A percentile compares a stretch with the other conserved stretches of the same genome.
phyloP scores from a whole-genome alignment of 2,329 filamentous ascomycete genomes.

The Xylaria arbuscula region DNA sequence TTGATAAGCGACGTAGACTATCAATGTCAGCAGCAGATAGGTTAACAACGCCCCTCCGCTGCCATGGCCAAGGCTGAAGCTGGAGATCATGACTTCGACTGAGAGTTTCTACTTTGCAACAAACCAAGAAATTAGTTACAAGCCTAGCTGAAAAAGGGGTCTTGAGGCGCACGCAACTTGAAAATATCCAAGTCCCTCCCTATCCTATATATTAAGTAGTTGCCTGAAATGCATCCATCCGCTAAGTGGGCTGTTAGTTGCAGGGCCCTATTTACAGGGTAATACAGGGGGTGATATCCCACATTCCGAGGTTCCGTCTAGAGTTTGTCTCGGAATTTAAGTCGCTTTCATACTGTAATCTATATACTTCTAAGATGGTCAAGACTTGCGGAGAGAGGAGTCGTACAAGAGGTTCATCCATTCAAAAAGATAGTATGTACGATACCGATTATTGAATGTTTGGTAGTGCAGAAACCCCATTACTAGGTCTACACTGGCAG shows the following conservation, averaged over 20 bases:
- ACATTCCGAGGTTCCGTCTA: slow-evolving; percentile 4
- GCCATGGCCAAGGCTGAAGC: slow-evolving; percentile 7
- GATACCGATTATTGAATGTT: background rate
- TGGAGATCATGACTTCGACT: slow-evolving; percentile 19
- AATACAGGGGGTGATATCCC: slow-evolving; percentile 12
- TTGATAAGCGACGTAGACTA: slow-evolving; percentile 26
- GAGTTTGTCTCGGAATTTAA: background rate
- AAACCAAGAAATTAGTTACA: background rate
- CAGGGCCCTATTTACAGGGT: no score
- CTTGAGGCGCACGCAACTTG: background rate
- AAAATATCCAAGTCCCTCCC: background rate
- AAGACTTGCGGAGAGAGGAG: no score
- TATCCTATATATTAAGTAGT: slow-evolving; percentile 10
- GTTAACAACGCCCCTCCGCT: slow-evolving; percentile 2
- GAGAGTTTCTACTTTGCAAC: background rate
- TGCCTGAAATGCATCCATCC: slow-evolving; percentile 18
- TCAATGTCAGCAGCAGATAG: slow-evolving; percentile 16
- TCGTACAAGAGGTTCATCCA: background rate
- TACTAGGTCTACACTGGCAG: no score
- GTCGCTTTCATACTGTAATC: no score
- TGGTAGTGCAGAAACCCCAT: background rate
- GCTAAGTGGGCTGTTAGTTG: background rate
- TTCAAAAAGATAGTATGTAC: background rate
- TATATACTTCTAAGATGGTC: background rate
- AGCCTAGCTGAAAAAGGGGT: background rate